Evolutionary conservation across 495 filamentous ascomycete genomes (phyloP).

Genomic region (Ascobolus immersus): DNA sequence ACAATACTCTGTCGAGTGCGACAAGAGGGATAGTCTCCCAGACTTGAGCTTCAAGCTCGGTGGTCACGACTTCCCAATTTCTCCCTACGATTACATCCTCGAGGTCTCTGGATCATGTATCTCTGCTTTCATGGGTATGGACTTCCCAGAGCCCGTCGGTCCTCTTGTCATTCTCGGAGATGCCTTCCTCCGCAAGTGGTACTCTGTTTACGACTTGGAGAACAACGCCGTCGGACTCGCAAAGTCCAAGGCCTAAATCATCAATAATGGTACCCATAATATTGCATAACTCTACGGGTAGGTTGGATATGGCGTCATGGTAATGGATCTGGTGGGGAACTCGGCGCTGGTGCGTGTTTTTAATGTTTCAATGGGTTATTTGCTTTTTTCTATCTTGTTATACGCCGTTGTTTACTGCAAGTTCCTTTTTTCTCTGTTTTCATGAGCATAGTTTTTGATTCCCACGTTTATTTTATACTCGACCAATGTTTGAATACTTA

Average conservation of each 20-base stretch:
- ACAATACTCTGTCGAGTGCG: conserved; percentile 83
- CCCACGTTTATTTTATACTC: too few relatives aligned
- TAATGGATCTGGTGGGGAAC: too few relatives aligned
- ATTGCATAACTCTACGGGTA: too few relatives aligned
- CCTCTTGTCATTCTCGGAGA: conserved; percentile 92
- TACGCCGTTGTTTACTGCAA: too few relatives aligned
- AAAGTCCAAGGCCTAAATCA: conserved; percentile 56
- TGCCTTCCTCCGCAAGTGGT: conserved; percentile 90
- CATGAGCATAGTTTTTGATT: too few relatives aligned
- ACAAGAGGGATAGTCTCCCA: conserved; percentile 52
- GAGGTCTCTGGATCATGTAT: conserved; percentile 91
- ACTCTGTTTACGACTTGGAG: conserved; percentile 85
- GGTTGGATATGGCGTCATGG: too few relatives aligned
- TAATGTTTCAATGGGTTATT: too few relatives aligned
- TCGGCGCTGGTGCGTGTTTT: too few relatives aligned
- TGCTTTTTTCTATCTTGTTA: too few relatives aligned
- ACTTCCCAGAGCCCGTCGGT: conserved; percentile 74
- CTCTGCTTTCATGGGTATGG: conserved; percentile 93
- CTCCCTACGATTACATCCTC: conserved; percentile 78
- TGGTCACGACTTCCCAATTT: conserved; percentile 78
- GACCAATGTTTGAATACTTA: too few relatives aligned
- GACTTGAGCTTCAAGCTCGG: conserved; percentile 68
- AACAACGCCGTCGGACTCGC: conserved; percentile 69
- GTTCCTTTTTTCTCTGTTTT: too few relatives aligned
- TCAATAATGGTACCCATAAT: too few relatives aligned